Evolutionary conservation across 2,329 filamentous ascomycete genomes (phyloP), one percentile per base, ranked within the genome.

Genomic region (Colletotrichum musae): DNA sequence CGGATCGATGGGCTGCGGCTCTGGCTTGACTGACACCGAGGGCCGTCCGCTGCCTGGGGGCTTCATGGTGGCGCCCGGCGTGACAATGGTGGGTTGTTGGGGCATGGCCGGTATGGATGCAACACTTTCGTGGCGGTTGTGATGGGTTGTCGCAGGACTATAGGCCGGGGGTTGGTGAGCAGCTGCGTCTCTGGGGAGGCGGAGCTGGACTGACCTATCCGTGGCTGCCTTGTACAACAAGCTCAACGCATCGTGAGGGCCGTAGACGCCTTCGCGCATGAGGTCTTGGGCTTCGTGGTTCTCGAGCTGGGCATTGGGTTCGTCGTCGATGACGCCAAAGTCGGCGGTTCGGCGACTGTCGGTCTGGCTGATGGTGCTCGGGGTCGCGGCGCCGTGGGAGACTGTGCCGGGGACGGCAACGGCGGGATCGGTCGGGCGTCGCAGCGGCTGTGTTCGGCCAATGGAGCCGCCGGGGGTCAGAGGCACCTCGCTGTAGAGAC

Each of bases 221-320:
- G 89, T 91, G 36, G 89, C 94, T 21, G 95, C 95, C 81, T 97
- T 95, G 77, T 97, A 97, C 16, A 98, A 87, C 66, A 98, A 85
- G 79, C 97, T 94, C 56, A 98, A 86, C 26, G 95, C 95, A 83
- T 98, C 95, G 76, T 97, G 95, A 4, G 94, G 94, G 43, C 94
- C 95, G 79, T 95, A 97, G 52, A 98, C 91, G 73, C 94, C 93
- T 64, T 83, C 85, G 39, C 89, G 83, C 89, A 92, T 91, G 67
- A 91, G 88, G 9, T 85, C 84, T 75, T 88, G 87, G 24, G 89
- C 89, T 79, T 92, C 89, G 6, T 89, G 80, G 74, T 92, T 92
- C 77, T 91, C 89, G 24, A 91, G 78, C 58, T 88, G 89, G 67
- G 87, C 87, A 73, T 90, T 90, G 32, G 85, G 85, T 72, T 91